phyloP scores from a whole-genome alignment of 352 stramenopile species.

The Pythium angustatum region DNA sequence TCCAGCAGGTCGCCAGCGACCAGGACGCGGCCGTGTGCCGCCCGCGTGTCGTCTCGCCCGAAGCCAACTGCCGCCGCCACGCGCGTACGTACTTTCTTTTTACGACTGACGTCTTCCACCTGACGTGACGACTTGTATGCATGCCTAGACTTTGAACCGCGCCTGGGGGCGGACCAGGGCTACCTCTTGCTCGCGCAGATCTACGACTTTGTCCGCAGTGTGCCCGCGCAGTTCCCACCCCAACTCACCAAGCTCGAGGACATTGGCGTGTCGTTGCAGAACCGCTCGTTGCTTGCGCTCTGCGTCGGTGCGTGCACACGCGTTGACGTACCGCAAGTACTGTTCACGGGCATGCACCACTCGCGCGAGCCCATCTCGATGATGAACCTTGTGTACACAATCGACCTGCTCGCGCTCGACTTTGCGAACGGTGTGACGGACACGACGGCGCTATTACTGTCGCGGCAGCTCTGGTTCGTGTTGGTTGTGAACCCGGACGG shows the following conservation, averaged over 20 bases:
- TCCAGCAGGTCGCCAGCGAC: constrained; percentile 19
- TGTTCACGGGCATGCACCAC: constrained; percentile 87
- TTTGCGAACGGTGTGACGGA: constrained; percentile 59
- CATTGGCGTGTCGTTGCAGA: constrained; percentile 63
- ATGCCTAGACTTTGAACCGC: constrained; percentile 31
- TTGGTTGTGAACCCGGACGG: constrained; percentile 83
- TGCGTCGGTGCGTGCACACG: constrained; percentile 61
- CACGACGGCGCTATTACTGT: constrained; percentile 51
- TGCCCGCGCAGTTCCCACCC: constrained; percentile 32
- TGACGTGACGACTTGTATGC: constrained; percentile 6
- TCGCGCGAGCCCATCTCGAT: constrained; percentile 87
- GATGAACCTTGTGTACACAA: constrained; percentile 87
- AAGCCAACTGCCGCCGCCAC: constrained; percentile 27
- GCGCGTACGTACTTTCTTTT: constrained; percentile 13
- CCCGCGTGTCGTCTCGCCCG: constrained; percentile 10
- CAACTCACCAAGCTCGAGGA: constrained; percentile 51
- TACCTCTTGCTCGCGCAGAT: constrained; percentile 68
- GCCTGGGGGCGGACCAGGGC: constrained; percentile 59
- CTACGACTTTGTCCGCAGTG: constrained; percentile 52
- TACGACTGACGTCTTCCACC: not conserved
- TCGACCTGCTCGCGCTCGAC: constrained; percentile 69
- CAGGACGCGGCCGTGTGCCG: constrained; percentile 12
- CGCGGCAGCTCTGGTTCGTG: constrained; percentile 84
- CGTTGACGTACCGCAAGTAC: constrained; percentile 44
- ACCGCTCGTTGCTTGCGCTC: constrained; percentile 57